Base-by-base conservation (phyloP, 75 land plant species). In the Picea glauca region DNA sequence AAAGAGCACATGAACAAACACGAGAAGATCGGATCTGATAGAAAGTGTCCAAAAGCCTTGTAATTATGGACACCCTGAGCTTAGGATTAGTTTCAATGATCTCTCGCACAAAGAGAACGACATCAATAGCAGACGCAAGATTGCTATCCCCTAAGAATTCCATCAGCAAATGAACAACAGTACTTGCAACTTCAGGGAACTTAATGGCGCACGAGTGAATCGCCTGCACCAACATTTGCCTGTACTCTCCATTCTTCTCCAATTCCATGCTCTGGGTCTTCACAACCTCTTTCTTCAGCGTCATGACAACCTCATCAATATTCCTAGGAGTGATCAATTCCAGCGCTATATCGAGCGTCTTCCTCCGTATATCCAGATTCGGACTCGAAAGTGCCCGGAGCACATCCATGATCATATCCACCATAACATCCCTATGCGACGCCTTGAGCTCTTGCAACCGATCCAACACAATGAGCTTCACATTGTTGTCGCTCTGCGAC, bases 401-500 rank as follows among this genome's bases (percentile, higher is more conserved):
- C 21, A 95, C 89, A 82, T 95, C 98, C 98, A 95, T 95, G 13
- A 95, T 84, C 90, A 93, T 62, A 12, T 95, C 88, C 98, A 95
- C 88, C 98, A 95, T 90, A 20, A 95, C 84, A 9, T 95, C 98
- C 61, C 88, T 83, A 73, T 93, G 96, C 0, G 87, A 83, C 50
- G 84, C 60, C 79, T 86, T 90, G 35, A 95, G 94, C 85, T 95
- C 98, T 60, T 88, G 91, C 33, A 95, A 80, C 77, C 94, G 82
- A 74, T 95, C 98, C 9, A 95, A 83, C n/a, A 93, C 86, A 73
- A 95, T 95, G 23, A 95, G 94, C 85, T 95, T 93, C 70, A 93
- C 98, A 85, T 95, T 95, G 87, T 95, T 90, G 78, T 95, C 96
- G 77, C 98, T 93, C 78, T 93, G 96, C 2, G 96, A 95, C 2